Base-by-base conservation (phyloP, 2,329 filamentous ascomycete species). In the Aspergillus texensis region DNA sequence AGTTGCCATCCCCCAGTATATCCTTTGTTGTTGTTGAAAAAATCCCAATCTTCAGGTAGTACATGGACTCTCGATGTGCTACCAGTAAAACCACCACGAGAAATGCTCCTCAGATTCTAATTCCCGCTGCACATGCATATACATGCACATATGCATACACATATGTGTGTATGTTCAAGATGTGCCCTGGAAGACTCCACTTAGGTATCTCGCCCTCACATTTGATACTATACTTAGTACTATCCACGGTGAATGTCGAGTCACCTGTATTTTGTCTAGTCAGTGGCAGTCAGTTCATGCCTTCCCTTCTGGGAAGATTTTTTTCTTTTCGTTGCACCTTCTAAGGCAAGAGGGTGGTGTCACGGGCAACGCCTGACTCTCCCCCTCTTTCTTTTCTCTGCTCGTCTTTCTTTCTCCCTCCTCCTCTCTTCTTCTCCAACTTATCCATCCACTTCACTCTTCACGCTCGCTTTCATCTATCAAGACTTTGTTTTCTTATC, bases 321-420 rank as follows among this genome's bases (percentile, higher is more conserved):
- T 57, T 6, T 28, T 8, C 6, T 28, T 28, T 28, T 28, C 26
- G 14, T 46, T 61, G 54, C 54, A 53, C 39, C n/a, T 41, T 58
- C 46, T 11, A 19, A 10, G 28, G 28, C 28, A 52, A 52, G 19
- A 52, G 8, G 14, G 26, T 55, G 34, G 26, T 48, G 34, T 34
- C 39, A 39, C 52, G 52, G 21, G 34, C 52, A 39, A 54, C 58
- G 57, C 55, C 54, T 56, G 36, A 50, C 30, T 32, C 24, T 46
- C 24, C 56, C 30, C 60, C 53, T 61, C 62, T 41, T 46, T 21
- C 12, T 9, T n/a, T 14, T 30, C n/a, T 52, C 57, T 59, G 43
- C 41, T 56, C 53, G 34, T 16, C 28, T 60, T 26, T 26, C 12
- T 21, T 62, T 21, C 34, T 28, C 54, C 30, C 61, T 48, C 21